These are phyloP conservation scores for Chaetomium tenue DNA, from an alignment of 495 filamentous ascomycete genomes.

Conservation along the genomic window DNA sequence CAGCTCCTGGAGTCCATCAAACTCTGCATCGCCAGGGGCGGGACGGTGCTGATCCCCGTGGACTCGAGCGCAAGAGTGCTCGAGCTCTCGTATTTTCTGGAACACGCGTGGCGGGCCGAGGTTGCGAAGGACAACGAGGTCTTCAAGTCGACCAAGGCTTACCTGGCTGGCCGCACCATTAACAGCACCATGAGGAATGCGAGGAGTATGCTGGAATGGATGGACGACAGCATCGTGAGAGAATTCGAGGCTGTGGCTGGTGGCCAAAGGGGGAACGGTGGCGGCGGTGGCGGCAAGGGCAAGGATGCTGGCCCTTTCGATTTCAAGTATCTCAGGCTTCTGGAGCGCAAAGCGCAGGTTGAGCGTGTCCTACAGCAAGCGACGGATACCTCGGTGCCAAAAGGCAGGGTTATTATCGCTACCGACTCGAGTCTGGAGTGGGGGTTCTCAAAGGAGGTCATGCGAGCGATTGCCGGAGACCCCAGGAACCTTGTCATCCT, in stretches of 20 bases:
- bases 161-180: constrained; percentile 77
- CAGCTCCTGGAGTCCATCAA: constrained; percentile 79
- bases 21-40: constrained; percentile 70
- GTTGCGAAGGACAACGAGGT: constrained; percentile 57
- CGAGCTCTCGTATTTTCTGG: constrained; percentile 89
- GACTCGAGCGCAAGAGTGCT: constrained; percentile 92
- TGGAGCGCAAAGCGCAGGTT: constrained; percentile 72
- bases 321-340: constrained; percentile 77
- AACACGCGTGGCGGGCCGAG: constrained; percentile 80
- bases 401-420: constrained; percentile 78
- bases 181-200: constrained; percentile 82
- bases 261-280: constrained; percentile 46
- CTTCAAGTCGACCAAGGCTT: constrained; percentile 68
- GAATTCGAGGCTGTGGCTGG: constrained; percentile 81
- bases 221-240: constrained; percentile 87
- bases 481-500: constrained; percentile 78
- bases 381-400: constrained; percentile 38
- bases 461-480: constrained; percentile 71
- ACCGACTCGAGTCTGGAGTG: constrained; percentile 88
- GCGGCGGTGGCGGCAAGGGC: constrained; percentile 38
- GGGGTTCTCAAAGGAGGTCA: constrained; percentile 88
- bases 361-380: constrained; percentile 55
- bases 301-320: constrained; percentile 75
- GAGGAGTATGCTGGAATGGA: constrained; percentile 97
- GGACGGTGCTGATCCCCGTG: constrained; percentile 91